phyloP scores from a whole-genome alignment of 1,139 yeast genomes.

The Kluyveromyces marxianus region DNA sequence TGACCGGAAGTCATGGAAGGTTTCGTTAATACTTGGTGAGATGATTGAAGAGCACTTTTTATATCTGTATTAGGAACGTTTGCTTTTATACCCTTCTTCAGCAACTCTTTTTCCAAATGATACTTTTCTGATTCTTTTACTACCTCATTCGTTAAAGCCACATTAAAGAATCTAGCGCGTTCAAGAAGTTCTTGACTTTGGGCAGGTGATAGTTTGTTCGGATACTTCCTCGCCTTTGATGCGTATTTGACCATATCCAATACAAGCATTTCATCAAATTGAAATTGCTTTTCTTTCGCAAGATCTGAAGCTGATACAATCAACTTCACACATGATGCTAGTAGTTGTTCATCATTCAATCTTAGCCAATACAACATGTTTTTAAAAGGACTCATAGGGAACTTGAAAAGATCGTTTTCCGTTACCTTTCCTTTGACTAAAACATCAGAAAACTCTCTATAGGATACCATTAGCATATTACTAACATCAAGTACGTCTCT shows the following conservation, averaged over 20 bases:
- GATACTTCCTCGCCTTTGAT: constrained; percentile 54
- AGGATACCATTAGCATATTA: constrained; percentile 57
- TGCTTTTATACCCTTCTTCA: constrained; percentile 7
- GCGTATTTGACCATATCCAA: constrained; percentile 55
- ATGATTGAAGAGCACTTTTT: constrained; percentile 8
- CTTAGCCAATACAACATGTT: constrained; percentile 73
- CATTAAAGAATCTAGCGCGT: constrained; percentile 50
- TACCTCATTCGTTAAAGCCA: constrained; percentile 45
- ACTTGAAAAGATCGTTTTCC: constrained; percentile 30
- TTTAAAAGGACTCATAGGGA: constrained; percentile 40
- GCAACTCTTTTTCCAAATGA: constrained; percentile 26
- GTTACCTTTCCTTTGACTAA: constrained; percentile 25
- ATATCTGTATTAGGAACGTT: constrained; percentile 1
- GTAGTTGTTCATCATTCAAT: constrained; percentile 66
- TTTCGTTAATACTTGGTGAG: constrained; percentile 14
- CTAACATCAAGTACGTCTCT: constrained; percentile 81
- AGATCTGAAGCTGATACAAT: constrained; percentile 61
- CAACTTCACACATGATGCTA: constrained; percentile 66
- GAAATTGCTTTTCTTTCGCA: constrained; percentile 46
- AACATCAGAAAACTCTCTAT: constrained; percentile 43
- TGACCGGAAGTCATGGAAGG: constrained; percentile 8
- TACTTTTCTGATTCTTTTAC: constrained; percentile 40
- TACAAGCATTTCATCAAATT: constrained; percentile 43
- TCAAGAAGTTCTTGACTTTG: constrained; percentile 53
- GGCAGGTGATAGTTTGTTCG: constrained; percentile 53